These are phyloP conservation scores for Ophiocordyceps australis DNA, from an alignment of 2,329 filamentous ascomycete genomes.

Conservation along the genomic window DNA sequence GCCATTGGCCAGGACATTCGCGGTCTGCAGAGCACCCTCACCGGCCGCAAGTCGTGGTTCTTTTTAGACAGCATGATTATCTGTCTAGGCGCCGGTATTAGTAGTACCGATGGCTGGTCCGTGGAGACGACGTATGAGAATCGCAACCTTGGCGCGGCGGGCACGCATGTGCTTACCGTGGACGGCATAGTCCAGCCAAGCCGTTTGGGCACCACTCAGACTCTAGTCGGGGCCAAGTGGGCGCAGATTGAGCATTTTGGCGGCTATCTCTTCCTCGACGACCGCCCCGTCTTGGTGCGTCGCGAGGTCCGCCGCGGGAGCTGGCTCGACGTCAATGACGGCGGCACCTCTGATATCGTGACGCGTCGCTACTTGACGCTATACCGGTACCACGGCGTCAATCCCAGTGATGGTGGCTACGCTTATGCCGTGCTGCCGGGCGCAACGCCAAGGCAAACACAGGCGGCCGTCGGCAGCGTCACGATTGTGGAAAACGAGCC, in stretches of 20 bases:
- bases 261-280: conserved; percentile 1
- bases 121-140: background rate
- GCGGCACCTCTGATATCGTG: background rate
- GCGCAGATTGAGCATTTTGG: background rate
- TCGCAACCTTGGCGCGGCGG: background rate
- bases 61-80: background rate
- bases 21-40: background rate
- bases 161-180: background rate
- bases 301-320: background rate
- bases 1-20: background rate
- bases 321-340: background rate
- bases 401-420: background rate
- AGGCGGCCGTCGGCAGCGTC: background rate
- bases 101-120: background rate
- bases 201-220: too few relatives aligned
- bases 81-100: background rate
- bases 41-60: background rate
- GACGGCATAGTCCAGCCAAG: too few relatives aligned
- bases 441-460: background rate
- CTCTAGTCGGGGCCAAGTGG: background rate
- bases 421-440: conserved; percentile 1
- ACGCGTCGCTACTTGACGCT: background rate
- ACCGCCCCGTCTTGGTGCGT: background rate
- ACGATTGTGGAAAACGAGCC: background rate
- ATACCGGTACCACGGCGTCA: background rate